Percentiles rank a stretch among this genome's conserved stretches.
These are phyloP conservation scores for Incumbomyces lentus DNA, from an alignment of 2,329 filamentous ascomycete genomes.

Conservation along the genomic window DNA sequence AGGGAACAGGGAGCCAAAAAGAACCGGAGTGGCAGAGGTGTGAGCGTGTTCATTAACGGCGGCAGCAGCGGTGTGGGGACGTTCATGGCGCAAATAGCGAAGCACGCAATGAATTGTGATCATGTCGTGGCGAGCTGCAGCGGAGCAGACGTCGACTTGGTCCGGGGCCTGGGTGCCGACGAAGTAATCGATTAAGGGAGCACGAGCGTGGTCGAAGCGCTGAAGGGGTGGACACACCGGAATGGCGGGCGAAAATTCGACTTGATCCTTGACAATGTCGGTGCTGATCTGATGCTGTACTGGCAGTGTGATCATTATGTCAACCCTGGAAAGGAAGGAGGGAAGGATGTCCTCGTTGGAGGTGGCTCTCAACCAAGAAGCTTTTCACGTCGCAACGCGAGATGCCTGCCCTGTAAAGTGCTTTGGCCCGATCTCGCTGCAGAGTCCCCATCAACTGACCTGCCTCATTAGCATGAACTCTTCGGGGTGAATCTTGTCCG, in stretches of 20 bases:
- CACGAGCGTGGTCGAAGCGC: conserved; percentile 34
- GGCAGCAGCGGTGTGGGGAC: conserved; percentile 52
- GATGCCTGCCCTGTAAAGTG: too few relatives aligned
- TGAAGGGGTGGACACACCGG: conserved; percentile 26
- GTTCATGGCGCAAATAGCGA: conserved; percentile 53
- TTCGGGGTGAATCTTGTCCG: too few relatives aligned
- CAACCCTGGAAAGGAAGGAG: conserved; percentile 26
- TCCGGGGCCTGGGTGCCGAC: conserved; percentile 49
- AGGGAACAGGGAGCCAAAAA: conserved; percentile 34
- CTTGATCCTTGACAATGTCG: conserved; percentile 49
- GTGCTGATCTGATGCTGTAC: conserved; percentile 40
- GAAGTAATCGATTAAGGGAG: conserved; percentile 51
- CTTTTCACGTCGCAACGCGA: too few relatives aligned
- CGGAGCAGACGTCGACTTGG: conserved; percentile 45
- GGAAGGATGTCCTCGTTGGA: conserved; percentile 44
- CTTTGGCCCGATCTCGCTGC: too few relatives aligned
- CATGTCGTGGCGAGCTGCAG: conserved; percentile 51
- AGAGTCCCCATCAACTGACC: too few relatives aligned
- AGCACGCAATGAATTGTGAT: conserved; percentile 42
- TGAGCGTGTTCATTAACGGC: conserved; percentile 47
- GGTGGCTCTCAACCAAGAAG: too few relatives aligned
- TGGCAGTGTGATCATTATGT: conserved; percentile 43
- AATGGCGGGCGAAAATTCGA: conserved; percentile 34
- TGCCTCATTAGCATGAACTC: too few relatives aligned
- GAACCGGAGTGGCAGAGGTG: conserved; percentile 40